Evolutionary conservation across 768 basidiomycete species (phyloP), one percentile per base, ranked within the genome.

Genomic region (Tubosaeta sp.): DNA sequence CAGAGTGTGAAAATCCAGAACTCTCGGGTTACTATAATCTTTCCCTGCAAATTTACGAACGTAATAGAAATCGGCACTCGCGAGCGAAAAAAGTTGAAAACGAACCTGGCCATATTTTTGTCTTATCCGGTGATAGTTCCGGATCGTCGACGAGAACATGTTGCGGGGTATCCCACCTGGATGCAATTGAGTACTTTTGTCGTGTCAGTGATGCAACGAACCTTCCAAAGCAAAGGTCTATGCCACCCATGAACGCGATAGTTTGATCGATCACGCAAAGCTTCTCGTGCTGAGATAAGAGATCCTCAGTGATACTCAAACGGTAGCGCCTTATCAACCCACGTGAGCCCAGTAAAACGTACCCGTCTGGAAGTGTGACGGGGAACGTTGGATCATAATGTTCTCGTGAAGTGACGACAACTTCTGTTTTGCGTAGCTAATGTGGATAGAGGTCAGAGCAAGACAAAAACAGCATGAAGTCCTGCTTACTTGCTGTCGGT

Each of bases 261-360:
- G 92, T 83, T 65, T 96, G 90, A 65, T 99, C 96, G 54, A 99
- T 90, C 13, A 97, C 93, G 63, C 95, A 98, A 55, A 99, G 65
- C 65, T 99, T 99, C 76, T 99, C 96, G 68, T 98, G 96, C 91
- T 94, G 54, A 22, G 22, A 40, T 19, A 36, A 14, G 18, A 48
- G 21, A 22, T 8, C 13, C 8, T 49, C 22, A 27, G 30, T 3
- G 12, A 38, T 11, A 10, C 7, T 32, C 13, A 24, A 24, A 12
- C 22, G 11, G 42, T 13, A 22, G 13, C 9, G 5, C 18, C 21
- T 21, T 6, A 3, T 12, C 70, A 29, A 7, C 86, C 59, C 62
- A 95, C 94, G 71, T 98, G 96, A 24, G 95, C 94, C 96, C 96
- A 99, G 65, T 96, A 94, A 67, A 95, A 93, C 3, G 94, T 98